Evolutionary conservation across 2,329 filamentous ascomycete species (phyloP).

Genomic region (Curvularia eragrostidis): DNA sequence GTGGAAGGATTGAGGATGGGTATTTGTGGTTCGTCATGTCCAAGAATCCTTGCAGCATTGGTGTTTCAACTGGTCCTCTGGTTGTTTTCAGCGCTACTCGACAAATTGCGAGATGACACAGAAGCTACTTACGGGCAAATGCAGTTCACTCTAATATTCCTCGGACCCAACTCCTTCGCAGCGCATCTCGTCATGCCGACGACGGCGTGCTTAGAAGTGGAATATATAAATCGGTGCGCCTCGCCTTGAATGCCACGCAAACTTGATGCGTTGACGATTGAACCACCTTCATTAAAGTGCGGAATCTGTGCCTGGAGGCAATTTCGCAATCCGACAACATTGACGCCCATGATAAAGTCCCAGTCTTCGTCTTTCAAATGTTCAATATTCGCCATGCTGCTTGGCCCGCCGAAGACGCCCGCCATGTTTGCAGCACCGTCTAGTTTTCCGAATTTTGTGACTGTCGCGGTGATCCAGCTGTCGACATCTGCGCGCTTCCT

Average conservation of each 20-base stretch:
- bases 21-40: conserved; percentile 16
- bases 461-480: conserved; percentile 55
- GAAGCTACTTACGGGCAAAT: conserved; percentile 43
- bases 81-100: background rate
- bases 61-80: conserved; percentile 45
- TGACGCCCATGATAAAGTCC: too few species aligned
- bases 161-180: conserved; percentile 50
- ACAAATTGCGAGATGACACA: background rate
- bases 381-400: conserved; percentile 54
- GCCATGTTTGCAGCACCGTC: conserved; percentile 56
- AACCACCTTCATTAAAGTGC: too few species aligned
- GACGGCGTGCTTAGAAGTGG: too few species aligned
- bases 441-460: conserved; percentile 59
- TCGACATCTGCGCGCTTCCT: conserved; percentile 58
- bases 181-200: too few species aligned
- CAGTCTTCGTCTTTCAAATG: conserved; percentile 59
- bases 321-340: too few species aligned
- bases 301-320: too few species aligned
- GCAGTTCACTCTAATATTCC: conserved; percentile 45
- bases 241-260: too few species aligned
- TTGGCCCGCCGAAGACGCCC: conserved; percentile 43
- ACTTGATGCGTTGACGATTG: too few species aligned
- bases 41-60: conserved; percentile 38
- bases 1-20: conserved; percentile 15
- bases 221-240: too few species aligned